These are phyloP conservation scores for Mycocentrospora acerina DNA, from an alignment of 2,329 filamentous ascomycete species.

Conservation along the genomic window DNA sequence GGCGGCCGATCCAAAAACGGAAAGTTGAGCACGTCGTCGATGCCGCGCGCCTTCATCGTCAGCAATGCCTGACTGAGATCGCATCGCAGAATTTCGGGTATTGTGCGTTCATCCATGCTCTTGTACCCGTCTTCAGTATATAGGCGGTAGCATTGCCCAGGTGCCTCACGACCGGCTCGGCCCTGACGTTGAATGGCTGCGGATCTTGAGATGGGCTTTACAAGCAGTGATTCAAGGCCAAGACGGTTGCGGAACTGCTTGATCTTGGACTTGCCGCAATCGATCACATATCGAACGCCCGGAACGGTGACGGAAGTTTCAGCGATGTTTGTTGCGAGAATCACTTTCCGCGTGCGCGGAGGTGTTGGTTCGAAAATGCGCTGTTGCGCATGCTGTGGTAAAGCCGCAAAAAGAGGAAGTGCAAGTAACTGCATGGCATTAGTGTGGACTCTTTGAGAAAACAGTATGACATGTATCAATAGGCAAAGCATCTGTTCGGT, in stretches of 20 bases:
- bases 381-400: conserved; percentile 84
- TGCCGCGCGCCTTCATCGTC: conserved; percentile 89
- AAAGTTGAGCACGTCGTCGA: conserved; percentile 78
- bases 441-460: not conserved
- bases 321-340: conserved; percentile 95
- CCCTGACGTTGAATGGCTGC: conserved; percentile 90
- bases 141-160: conserved; percentile 85
- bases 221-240: conserved; percentile 85
- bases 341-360: conserved; percentile 79
- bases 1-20: conserved; percentile 83
- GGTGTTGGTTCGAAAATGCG: conserved; percentile 77
- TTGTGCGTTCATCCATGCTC: conserved; percentile 69
- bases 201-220: conserved; percentile 88
- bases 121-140: conserved; percentile 81
- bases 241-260: conserved; percentile 85
- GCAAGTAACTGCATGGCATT: conserved; percentile 54
- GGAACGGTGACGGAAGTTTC: conserved; percentile 96
- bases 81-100: conserved; percentile 87
- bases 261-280: conserved; percentile 90
- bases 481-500: no score
- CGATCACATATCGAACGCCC: conserved; percentile 87
- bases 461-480: not conserved
- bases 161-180: conserved; percentile 87
- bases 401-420: conserved; percentile 83
- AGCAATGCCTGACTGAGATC: conserved; percentile 84